Base-by-base conservation (phyloP, 352 stramenopile genomes). In the Phytopythium cucurbitacearum region DNA sequence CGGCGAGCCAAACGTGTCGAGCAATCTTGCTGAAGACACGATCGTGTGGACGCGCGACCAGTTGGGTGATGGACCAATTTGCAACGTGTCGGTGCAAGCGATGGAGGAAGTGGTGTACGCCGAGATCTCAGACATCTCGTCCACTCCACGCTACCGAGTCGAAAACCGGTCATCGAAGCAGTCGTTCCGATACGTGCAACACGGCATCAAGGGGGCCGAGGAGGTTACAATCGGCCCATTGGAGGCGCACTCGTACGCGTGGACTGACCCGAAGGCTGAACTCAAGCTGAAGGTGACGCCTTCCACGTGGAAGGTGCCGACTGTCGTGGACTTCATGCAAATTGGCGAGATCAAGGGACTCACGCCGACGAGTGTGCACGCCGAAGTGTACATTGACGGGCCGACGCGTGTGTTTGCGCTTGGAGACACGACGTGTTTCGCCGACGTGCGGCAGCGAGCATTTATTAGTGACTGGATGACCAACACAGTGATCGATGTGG, bases 311-410 rank as follows among this genome's bases (percentile, higher is more conserved):
- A 89, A 85, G 48, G 73, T 92, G 0, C 80, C 85, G 12, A 87
- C 76, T 5, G 40, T 85, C 6, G 69, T 95, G 7, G 72, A 94
- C 35, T 83, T 95, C 45, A 77, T 88, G 59, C 69, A 81, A 46
- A 87, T 95, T 58, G 78, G 81, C 5, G 68, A 73, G 16, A 66
- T 88, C 33, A 65, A 69, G 49, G 78, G 71, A 35, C 46, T 88
- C 47, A 69, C 74, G 36, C 72, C 79, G 7, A 64, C 76, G 12
- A 71, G 76, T 5, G 55, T 95, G 44, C 68, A 83, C 44, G 85
- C 69, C 32, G 85, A 95, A 64, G 82, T 95, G 48, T 95, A 95
- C 59, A 91, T 95, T 56, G 82, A 95, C 55, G 73, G 73, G 7
- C 75, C 67, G 9, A 94, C 85, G 6, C 74, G 85, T 54, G 85